phyloP scores from a whole-genome alignment of 768 basidiomycete species.

The Pleurotus ostreatus region DNA sequence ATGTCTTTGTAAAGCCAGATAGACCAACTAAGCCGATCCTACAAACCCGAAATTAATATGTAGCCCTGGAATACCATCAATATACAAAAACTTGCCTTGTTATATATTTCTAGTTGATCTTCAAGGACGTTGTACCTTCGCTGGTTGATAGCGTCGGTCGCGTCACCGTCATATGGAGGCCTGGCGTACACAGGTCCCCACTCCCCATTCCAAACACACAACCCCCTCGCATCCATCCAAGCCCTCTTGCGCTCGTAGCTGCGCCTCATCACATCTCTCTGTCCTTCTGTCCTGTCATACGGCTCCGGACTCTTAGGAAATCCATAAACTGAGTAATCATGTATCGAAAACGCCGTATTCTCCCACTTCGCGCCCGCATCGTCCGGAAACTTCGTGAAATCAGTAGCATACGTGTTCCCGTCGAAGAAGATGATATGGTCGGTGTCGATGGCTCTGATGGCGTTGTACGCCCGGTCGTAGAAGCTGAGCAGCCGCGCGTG shows the following conservation, averaged over 20 bases:
- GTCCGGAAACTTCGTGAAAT: conserved; percentile 65
- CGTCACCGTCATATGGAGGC: conserved; percentile 50
- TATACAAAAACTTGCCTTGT: conserved; percentile 33
- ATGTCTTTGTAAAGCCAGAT: conserved; percentile 90
- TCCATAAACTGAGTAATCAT: conserved; percentile 74
- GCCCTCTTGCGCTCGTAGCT: conserved; percentile 72
- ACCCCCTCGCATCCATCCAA: conserved; percentile 66
- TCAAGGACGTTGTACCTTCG: conserved; percentile 60
- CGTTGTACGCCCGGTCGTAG: conserved; percentile 64
- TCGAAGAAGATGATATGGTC: conserved; percentile 78
- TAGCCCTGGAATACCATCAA: conserved; percentile 69
- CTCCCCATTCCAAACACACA: conserved; percentile 79
- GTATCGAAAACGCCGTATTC: conserved; percentile 75
- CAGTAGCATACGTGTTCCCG: conserved; percentile 80
- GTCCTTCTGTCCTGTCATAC: conserved; percentile 51
- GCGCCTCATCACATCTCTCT: conserved; percentile 44
- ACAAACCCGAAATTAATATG: conserved; percentile 50
- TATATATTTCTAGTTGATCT: conserved; percentile 73
- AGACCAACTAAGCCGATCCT: conserved; percentile 72
- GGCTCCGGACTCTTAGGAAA: conserved; percentile 58
- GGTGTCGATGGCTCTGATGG: conserved; percentile 67
- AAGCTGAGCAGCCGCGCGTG: conserved; percentile 62
- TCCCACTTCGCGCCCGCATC: conserved; percentile 58
- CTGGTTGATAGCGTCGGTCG: conserved; percentile 65
- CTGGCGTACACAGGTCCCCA: conserved; percentile 82